Percentiles rank a stretch among this genome's conserved stretches.
These are phyloP conservation scores for Daldinia grandis DNA, from an alignment of 495 filamentous ascomycete genomes.

Conservation along the genomic window DNA sequence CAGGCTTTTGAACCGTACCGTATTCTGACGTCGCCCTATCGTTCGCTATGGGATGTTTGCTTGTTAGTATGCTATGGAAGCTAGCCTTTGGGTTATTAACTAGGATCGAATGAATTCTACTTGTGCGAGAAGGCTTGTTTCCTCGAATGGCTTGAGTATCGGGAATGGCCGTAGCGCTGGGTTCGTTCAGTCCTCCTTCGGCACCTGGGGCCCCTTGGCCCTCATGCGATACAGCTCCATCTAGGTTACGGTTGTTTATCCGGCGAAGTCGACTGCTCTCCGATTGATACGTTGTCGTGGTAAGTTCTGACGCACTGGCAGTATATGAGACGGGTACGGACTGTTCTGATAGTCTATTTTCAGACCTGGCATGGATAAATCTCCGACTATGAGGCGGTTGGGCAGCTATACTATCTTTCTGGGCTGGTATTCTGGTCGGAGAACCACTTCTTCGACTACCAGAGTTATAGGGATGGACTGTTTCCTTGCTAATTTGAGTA, in stretches of 20 bases:
- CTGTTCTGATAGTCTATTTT: conserved; percentile 10
- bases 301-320: not conserved
- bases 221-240: conserved; percentile 18
- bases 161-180: not conserved
- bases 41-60: not conserved
- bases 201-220: not conserved
- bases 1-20: not conserved
- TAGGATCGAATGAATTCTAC: conserved; percentile 8
- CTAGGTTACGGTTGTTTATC: conserved; percentile 5
- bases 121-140: not conserved
- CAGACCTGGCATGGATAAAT: not conserved
- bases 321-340: not conserved
- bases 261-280: conserved; percentile 15
- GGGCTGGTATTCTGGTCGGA: not conserved
- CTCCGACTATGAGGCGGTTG: not conserved
- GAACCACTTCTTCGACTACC: conserved; percentile 7
- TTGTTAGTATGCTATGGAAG: not conserved
- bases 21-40: not conserved
- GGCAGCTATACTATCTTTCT: not conserved
- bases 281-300: not conserved
- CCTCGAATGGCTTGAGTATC: not conserved
- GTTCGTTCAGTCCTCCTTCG: not conserved
- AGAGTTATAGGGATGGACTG: not conserved
- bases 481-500: conserved; percentile 6
- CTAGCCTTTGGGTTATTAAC: not conserved